Evolutionary conservation across 495 filamentous ascomycete genomes (phyloP), one percentile per base, ranked within the genome.

Genomic region (Xylaria cubensis): DNA sequence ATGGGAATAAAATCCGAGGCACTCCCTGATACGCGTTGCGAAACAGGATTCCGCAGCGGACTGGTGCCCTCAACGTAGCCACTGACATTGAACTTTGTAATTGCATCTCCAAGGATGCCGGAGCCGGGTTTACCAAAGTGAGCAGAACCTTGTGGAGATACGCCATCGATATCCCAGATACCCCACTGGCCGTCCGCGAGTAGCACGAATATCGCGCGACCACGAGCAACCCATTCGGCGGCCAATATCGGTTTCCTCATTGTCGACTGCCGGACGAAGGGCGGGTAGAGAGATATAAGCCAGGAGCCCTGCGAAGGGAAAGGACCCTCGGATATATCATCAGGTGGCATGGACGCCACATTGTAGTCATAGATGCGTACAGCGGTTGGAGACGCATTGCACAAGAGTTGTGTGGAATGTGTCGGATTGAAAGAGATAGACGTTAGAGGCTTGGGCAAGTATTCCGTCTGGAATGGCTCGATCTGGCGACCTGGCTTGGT

Each of bases 151-250:
- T 82, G 71, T 77, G 82, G 77, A 84, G 91, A 71, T 50, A 88
- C 86, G 1, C 91, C 90, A 75, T 93, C 90, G 41, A 95, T 84
- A 81, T 97, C 93, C 94, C 95, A 98, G 36, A 98, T 89, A 4
- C 93, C 95, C 95, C 95, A 98, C 82, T 97, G 92, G 0, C 94
- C 95, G 79, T 97, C 94, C 6, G 87, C 88, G 15, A 95, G 86
- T 9, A 98, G 85, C 5, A 90, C 88, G 73, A 97, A 83, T 48
- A 97, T 85, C 15, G 91, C 92, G 53, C 87, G 90, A 48, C 94
- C 95, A 55, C 90, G 88, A n/a, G 91, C 84, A 9, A 94, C 89
- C 95, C 95, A 98, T 67, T 92, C 85, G 0, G 93, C 92, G 70
- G 91, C 91, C n/a, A 97, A 83, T 42, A 97, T 88, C 1, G 87